Percentiles rank a stretch among this genome's conserved stretches.
Conservation (phyloP, 352 stramenopile genomes). For the Phytopythium oedochilum region DNA sequence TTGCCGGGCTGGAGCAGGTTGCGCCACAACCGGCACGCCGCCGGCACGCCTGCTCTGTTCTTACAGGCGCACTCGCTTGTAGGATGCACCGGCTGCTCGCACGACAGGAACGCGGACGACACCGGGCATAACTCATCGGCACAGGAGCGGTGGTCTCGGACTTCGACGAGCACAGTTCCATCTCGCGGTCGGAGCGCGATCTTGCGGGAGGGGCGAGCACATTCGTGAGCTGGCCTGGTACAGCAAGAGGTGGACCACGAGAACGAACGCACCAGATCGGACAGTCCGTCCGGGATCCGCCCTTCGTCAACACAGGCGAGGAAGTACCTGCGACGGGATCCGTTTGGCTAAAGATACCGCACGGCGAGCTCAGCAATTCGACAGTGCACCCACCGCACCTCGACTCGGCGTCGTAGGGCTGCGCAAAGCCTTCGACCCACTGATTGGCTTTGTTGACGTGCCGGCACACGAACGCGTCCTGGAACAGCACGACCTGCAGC, state of each 20-base stretch:
- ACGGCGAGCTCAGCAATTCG: not conserved
- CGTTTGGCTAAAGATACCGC: not conserved
- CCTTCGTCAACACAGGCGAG: constrained; percentile 50
- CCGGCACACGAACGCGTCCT: constrained; percentile 62
- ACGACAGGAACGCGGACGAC: constrained; percentile 26
- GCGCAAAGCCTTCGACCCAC: constrained; percentile 57
- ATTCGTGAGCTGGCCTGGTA: no score
- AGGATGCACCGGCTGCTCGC: not conserved
- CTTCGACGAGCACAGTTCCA: constrained; percentile 20
- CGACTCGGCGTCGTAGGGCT: constrained; percentile 65
- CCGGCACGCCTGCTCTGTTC: not conserved
- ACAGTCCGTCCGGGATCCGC: constrained; percentile 44
- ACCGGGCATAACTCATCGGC: constrained; percentile 20
- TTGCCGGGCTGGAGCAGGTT: not conserved
- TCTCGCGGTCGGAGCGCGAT: constrained; percentile 6
- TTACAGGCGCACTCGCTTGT: not conserved
- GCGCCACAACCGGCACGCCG: not conserved
- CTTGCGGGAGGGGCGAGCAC: constrained; percentile 7
- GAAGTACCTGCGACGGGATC: constrained; percentile 72
- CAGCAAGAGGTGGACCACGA: not conserved
- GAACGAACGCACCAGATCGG: constrained; percentile 35
- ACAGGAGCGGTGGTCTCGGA: constrained; percentile 32
- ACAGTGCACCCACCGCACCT: constrained; percentile 22
- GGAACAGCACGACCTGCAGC: constrained; percentile 56
- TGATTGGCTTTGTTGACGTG: constrained; percentile 48